phyloP scores from a whole-genome alignment of 768 basidiomycete genomes.

The Trametes meyenii region DNA sequence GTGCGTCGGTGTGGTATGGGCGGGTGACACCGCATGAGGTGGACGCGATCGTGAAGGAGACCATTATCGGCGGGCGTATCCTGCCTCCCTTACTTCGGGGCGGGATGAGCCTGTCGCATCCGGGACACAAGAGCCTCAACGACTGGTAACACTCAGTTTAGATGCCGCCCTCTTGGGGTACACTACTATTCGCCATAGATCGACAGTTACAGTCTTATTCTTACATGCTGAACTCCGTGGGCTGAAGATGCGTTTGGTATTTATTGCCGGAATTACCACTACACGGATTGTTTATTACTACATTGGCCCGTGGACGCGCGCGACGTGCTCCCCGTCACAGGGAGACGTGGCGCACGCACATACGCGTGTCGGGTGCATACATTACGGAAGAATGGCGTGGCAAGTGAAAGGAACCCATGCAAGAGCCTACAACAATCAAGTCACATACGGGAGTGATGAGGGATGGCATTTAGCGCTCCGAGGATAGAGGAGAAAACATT shows the following conservation, averaged over 20 bases:
- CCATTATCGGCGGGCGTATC: slow-evolving; percentile 82
- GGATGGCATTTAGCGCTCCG: not conserved
- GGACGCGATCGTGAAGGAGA: slow-evolving; percentile 82
- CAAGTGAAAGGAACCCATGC: not conserved
- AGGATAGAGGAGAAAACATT: not conserved
- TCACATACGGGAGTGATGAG: not conserved
- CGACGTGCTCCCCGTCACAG: not conserved
- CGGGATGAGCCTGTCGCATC: slow-evolving; percentile 75
- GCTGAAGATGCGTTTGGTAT: not conserved
- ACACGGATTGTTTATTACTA: slow-evolving; percentile 18
- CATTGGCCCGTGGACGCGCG: slow-evolving; percentile 14
- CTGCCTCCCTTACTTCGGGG: slow-evolving; percentile 85
- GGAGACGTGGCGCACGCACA: not conserved
- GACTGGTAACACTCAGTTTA: slow-evolving; percentile 67
- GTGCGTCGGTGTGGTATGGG: slow-evolving; percentile 91
- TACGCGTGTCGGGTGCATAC: not conserved
- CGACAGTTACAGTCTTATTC: not conserved
- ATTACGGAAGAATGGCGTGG: not conserved
- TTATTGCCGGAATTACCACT: not conserved
- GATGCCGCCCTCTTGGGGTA: not conserved
- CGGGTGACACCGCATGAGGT: slow-evolving; percentile 91
- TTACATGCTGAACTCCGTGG: too few species aligned
- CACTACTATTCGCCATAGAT: not conserved
- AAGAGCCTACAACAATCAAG: slow-evolving; percentile 11
- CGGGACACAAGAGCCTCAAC: slow-evolving; percentile 66